Base-by-base conservation (phyloP, 1,284 basidiomycete genomes). In the Lignosus rhinocerotis region DNA sequence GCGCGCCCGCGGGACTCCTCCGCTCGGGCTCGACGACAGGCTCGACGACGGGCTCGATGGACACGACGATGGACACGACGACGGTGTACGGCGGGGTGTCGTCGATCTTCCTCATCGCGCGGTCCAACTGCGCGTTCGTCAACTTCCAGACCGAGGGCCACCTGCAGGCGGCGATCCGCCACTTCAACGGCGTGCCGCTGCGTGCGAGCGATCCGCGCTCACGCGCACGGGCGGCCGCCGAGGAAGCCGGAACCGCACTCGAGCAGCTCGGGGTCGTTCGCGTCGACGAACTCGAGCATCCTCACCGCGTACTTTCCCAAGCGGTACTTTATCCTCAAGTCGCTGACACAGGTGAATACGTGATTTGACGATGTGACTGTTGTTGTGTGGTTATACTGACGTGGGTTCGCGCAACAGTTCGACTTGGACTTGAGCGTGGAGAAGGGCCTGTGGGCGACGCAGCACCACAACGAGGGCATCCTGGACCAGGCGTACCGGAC, bases 321-420 rank as follows among this genome's bases (percentile, higher is more conserved):
- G 68, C 86, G 96, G 25, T 95, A 88, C 73, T 98, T 98, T 68
- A 96, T 98, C 61, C 83, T 98, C 65, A 98, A 98, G 75, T 94
- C 91, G 34, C 75, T 92, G 65, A 88, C 88, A 0, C 84, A 86
- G 78, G 93, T 92, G 72, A 67, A 81, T 61, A 10, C 56, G 10
- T 47, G 34, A 30, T 44, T 44, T 55, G 2, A 21, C 10, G n/a
- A n/a, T 2, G 12, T 44, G 11, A n/a, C 54, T 41, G 32, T 25
- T n/a, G 17, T 36, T 36, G 30, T 34, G 34, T 21, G 48, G 44
- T 46, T 33, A 5, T 49, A 14, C 32, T 52, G 51, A 66, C 61
- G 25, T 51, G 53, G 52, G n/a, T 25, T 25, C 25, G 25, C 25
- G 25, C 48, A 21, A 70, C 67, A 93, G 87, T 83, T 82, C 63